Evolutionary conservation across 805 yeast species (phyloP), one percentile per base, ranked within the genome.

Genomic region (Zygoascus tannicola): DNA sequence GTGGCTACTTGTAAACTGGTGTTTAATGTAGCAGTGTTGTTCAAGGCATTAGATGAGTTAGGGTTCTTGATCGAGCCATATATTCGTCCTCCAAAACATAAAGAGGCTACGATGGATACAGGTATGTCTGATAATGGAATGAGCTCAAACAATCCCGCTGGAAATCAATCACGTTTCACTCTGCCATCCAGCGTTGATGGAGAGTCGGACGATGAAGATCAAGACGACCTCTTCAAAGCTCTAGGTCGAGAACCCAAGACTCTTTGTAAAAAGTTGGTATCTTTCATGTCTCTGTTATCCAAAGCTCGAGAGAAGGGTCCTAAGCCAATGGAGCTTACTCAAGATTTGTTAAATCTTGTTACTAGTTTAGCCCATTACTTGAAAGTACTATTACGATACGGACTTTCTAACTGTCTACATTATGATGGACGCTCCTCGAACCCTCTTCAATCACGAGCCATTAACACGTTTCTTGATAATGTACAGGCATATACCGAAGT

Each of bases 331-430:
- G 58, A 55, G 8, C 47, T 52, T 21, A 56, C 67, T 1, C 58
- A 55, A 30, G 68, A 65, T 19, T 56, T 90, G 33, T 71, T 92
- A 52, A 76, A 90, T 0, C 77, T 88, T 8, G 88, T 88, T 4
- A 85, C 96, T 1, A 87, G 94, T 0, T 68, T 90, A 53, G 97
- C 98, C 0, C 97, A 92, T 59, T 90, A 87, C 62, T 69, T 92
- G 55, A 92, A 92, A 60, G 69, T 90, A 4, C 67, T 92, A 19
- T 82, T 90, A 3, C 70, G 97, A 50, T 77, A 78, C 56, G 92
- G 96, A 0, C 71, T 92, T 35, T 74, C 78, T 46, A 78, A 79
- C 51, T 85, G 96, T 0, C 67, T 92, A n/a, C 44, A 33, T 21
- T 47, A 54, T 40, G 53, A 56, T 43, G 75, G 74, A 51, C 55